These are phyloP conservation scores for Pisolithus sp. DNA, from an alignment of 768 basidiomycete genomes.

Conservation along the genomic window DNA sequence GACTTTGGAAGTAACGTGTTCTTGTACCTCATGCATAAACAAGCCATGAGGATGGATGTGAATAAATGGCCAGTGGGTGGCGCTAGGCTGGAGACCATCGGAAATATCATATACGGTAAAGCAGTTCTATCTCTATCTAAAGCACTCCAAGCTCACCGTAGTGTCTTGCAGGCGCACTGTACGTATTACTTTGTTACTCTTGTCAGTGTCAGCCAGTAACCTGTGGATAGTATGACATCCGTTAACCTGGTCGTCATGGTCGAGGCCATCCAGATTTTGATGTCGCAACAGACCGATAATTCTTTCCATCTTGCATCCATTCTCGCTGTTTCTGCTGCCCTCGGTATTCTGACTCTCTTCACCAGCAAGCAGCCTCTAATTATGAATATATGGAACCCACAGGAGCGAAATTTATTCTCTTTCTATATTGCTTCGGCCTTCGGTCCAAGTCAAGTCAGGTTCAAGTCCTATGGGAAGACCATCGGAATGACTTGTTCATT, in stretches of 20 bases:
- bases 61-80: constrained; percentile 94
- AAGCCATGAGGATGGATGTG: constrained; percentile 61
- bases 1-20: constrained; percentile 80
- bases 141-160: background rate
- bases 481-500: constrained; percentile 87
- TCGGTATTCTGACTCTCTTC: constrained; percentile 38
- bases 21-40: constrained; percentile 73
- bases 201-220: background rate
- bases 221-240: constrained; percentile 64
- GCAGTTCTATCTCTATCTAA: background rate
- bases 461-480: constrained; percentile 93
- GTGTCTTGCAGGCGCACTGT: constrained; percentile 44
- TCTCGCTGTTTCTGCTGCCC: constrained; percentile 74
- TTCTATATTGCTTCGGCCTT: constrained; percentile 79
- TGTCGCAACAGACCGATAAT: constrained; percentile 49
- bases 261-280: constrained; percentile 71
- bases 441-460: constrained; percentile 86
- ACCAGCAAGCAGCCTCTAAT: background rate
- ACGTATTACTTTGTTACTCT: constrained; percentile 1
- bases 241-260: constrained; percentile 91
- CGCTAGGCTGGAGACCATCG: constrained; percentile 83
- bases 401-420: constrained; percentile 83
- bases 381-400: background rate
- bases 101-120: constrained; percentile 79
- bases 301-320: constrained; percentile 77